Base-by-base conservation (phyloP, 1,139 yeast species). In the Tardiomyces blankii region DNA sequence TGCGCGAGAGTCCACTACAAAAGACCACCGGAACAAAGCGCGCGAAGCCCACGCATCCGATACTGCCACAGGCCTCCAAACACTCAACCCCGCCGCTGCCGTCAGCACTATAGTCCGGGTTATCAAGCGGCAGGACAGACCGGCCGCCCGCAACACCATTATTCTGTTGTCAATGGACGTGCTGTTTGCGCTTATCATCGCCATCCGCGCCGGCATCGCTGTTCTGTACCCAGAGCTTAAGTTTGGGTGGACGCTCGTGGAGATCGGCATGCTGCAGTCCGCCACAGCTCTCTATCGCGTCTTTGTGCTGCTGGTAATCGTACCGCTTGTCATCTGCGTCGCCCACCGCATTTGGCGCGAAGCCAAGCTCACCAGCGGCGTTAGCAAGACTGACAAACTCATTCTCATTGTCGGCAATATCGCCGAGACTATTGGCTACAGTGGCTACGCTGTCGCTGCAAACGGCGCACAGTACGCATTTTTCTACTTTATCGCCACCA, bases 211-310 rank as follows among this genome's bases (percentile, higher is more conserved):
- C 18, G 53, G 53, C 13, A 49, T 52, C 39, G 56, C 57, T 2
- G 50, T 48, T 14, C 43, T 53, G 16, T 53, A 52, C 40, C 56
- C 56, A 7, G 55, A 53, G 43, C 46, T 52, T 51, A 51, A 51
- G 46, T 53, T 53, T 25, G 46, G 47, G 5, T 53, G 56, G 56
- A 46, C 55, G 9, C 52, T 53, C 6, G 45, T 52, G 13, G 55
- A 53, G 38, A 40, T 53, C 16, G 56, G 56, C 18, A 52, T 52
- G 39, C 48, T 53, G 8, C 53, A 52, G 41, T 51, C 54, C 4
- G 53, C 54, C 14, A 53, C 56, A 6, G 56, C 56, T 2, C 18
- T 47, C 14, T 46, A 44, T 38, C 39, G 56, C 23, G 52, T 53
- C 21, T 28, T 46, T 2, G 40, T 54, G 19, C 42, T 54, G 25